Evolutionary conservation across 176 grass and related monocot species (phyloP), one percentile per base, ranked within the genome.

Genomic region (Chrysopogon serrulatus): DNA sequence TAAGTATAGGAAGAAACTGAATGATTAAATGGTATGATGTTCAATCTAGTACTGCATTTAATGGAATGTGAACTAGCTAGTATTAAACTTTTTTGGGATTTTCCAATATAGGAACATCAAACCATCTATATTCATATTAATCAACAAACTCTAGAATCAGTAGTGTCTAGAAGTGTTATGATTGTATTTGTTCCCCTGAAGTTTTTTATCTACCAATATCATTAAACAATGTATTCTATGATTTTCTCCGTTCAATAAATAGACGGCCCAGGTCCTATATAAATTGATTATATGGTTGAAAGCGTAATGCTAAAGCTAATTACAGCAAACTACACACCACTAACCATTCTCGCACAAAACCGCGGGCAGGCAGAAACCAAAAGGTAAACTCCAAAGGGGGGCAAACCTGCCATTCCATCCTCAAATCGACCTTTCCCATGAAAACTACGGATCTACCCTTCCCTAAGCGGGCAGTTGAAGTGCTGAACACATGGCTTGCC

Each of bases 381-480:
- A 13, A 43, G 42, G 4, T 26, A 39, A 44, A 12, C 8, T 53
- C 78, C 21, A 80, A 49, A 17, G 23, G 34, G 24, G 31, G 78
- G 41, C 79, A 54, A 16, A 28, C 23, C 69, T 47, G 33, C 15
- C 33, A 81, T 54, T 53, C 21, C 43, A 23, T 28, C 10, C 78
- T 24, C 3, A 26, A 26, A 36, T 4, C 2, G 12, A 37, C 32
- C 2, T 26, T 68, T 37, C 2, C 11, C 4, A 54, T 0, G 0
- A 10, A 62, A 70, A 83, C 19, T 13, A 74, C 54, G 0, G 14
- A 2, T 30, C 8, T 54, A 8, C n/a, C 86, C 64, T 51, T 78
- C 1, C 5, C 14, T 0, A 10, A 5, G 33, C 8, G n/a, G n/a
- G n/a, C n/a, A n/a, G n/a, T n/a, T 47, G 5, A n/a, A n/a, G n/a